Evolutionary conservation across 352 stramenopile genomes (phyloP).

Genomic region (Globisporangium spinosum): DNA sequence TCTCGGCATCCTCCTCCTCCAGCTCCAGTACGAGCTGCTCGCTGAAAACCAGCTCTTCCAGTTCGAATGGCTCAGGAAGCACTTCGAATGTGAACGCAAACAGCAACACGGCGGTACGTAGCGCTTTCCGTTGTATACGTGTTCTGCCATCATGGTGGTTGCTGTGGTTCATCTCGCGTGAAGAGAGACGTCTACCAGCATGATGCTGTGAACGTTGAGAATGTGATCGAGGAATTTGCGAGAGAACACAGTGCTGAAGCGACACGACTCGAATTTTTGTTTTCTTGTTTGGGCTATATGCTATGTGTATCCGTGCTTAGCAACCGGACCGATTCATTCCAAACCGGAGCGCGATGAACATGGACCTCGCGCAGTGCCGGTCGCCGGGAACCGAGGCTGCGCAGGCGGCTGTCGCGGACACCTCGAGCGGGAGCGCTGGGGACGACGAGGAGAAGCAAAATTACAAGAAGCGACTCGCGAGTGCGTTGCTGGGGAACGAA

Average conservation of each 20-base stretch:
- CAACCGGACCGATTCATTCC: conserved; percentile 80
- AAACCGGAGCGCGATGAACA: conserved; percentile 84
- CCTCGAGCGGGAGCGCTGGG: conserved; percentile 11
- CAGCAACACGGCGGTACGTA: conserved; percentile 11
- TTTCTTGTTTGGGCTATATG: not conserved
- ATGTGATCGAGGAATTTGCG: not conserved
- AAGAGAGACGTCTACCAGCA: not conserved
- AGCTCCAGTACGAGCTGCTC: conserved; percentile 6
- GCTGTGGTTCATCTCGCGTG: not conserved
- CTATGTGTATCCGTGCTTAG: conserved; percentile 18
- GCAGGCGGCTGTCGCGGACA: conserved; percentile 26
- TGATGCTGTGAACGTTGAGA: not conserved
- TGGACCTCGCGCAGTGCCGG: conserved; percentile 72
- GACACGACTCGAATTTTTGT: not conserved
- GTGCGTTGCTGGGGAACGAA: conserved; percentile 74
- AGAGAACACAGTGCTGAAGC: conserved; percentile 2
- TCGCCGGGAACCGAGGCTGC: conserved; percentile 51
- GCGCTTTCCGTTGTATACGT: not conserved
- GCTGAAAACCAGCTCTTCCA: conserved; percentile 15
- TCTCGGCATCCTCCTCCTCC: conserved; percentile 12
- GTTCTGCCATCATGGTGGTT: not conserved
- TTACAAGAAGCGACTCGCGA: conserved; percentile 81
- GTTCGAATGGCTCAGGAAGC: not conserved
- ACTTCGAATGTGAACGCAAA: conserved; percentile 26
- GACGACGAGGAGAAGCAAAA: conserved; percentile 77